phyloP scores from a whole-genome alignment of 2,329 filamentous ascomycete genomes.

The Claviceps maximensis region DNA sequence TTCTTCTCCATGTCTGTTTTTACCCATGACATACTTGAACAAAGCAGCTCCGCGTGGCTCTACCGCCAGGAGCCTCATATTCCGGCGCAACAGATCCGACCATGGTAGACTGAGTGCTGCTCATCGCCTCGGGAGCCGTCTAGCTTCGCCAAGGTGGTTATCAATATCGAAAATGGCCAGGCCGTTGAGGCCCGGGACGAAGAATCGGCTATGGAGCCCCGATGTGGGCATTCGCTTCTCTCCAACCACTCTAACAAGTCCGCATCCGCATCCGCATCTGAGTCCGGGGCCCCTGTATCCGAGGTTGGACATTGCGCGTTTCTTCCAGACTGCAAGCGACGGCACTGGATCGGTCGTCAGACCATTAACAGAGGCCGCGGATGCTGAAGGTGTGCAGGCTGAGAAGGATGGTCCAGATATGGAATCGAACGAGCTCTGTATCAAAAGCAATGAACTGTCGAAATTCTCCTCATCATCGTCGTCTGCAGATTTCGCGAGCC shows the following conservation, averaged over 20 bases:
- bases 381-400: not conserved
- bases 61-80: conserved; percentile 13
- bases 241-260: conserved; percentile 7
- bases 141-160: not conserved
- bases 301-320: conserved; percentile 13
- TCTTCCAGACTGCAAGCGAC: conserved; percentile 11
- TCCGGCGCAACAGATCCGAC: not conserved
- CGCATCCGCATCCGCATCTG: conserved; percentile 7
- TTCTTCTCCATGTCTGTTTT: not conserved
- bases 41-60: conserved; percentile 9
- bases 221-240: conserved; percentile 19
- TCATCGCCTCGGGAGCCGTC: not conserved
- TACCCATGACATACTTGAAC: conserved; percentile 11
- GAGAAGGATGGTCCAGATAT: not conserved
- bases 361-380: not conserved
- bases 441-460: not conserved
- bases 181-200: conserved; percentile 6
- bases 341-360: not conserved
- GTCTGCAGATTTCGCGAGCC: not conserved
- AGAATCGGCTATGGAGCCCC: conserved; percentile 17
- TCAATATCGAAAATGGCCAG: conserved; percentile 4
- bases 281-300: conserved; percentile 12
- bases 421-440: not conserved
- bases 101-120: not conserved
- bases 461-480: not conserved